These are phyloP conservation scores for Rhytidiadelphus loreus DNA, from an alignment of 225 moss, liverwort and hornwort genomes.

Conservation along the genomic window DNA sequence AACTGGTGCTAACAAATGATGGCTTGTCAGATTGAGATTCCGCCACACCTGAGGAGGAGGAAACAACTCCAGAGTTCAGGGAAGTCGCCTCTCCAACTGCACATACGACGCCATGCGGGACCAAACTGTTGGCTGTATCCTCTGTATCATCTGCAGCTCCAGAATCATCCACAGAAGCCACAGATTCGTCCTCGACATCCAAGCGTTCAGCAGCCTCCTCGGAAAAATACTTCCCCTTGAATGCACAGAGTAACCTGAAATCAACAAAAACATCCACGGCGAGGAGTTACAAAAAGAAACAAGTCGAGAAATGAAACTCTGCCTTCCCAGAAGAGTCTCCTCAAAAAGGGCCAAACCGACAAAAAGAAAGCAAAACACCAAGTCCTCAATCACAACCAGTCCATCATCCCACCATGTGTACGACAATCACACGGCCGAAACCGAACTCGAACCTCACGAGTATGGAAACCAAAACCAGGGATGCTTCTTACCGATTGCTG, in stretches of 20 bases:
- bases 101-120: background rate
- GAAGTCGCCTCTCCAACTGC: background rate
- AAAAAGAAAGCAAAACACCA: background rate
- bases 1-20: background rate
- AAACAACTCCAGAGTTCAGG: background rate
- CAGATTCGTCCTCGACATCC: background rate
- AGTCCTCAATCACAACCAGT: background rate
- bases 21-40: background rate
- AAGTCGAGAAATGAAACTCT: too few species aligned
- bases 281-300: background rate
- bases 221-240: constrained; percentile 18
- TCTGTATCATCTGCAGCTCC: background rate
- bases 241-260: constrained; percentile 40
- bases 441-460: too few species aligned
- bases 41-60: background rate
- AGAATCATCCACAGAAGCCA: background rate
- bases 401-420: background rate
- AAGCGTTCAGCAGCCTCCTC: background rate
- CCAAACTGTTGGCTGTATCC: background rate
- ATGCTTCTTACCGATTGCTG: constrained; percentile 15
- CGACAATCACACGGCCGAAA: background rate
- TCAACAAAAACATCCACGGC: background rate
- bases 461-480: background rate
- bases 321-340: too few species aligned
- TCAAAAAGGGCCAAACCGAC: background rate